A percentile compares a stretch with the other conserved stretches of the same genome.
Evolutionary conservation across 208 protist species (phyloP).

Genomic region (Leishmania lainsoni): DNA sequence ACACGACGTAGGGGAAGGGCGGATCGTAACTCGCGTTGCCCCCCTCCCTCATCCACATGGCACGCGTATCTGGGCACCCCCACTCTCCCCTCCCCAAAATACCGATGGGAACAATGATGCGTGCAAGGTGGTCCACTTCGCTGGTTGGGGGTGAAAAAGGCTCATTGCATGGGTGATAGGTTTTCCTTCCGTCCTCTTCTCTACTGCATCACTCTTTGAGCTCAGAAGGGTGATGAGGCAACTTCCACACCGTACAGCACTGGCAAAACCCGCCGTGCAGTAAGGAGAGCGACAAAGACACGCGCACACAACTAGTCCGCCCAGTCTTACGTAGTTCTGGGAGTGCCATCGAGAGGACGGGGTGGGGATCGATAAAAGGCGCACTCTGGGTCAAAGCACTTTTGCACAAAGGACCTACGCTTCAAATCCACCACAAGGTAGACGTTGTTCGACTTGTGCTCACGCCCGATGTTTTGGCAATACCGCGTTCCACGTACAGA

Average conservation of each 20-base stretch:
- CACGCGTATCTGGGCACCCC: not conserved
- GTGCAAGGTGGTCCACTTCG: not conserved
- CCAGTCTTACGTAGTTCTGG: not conserved
- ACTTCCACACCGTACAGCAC: not conserved
- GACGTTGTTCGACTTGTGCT: conserved; percentile 84
- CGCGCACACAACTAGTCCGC: not conserved
- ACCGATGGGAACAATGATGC: not conserved
- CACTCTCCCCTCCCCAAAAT: not conserved
- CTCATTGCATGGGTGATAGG: not conserved
- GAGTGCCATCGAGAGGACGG: not conserved
- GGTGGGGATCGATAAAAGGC: conserved; percentile 39
- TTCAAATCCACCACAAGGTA: conserved; percentile 69
- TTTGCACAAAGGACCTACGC: conserved; percentile 55
- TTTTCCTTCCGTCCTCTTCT: not conserved
- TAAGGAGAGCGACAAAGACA: not conserved
- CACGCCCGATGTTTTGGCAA: conserved; percentile 66
- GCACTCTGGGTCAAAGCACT: conserved; percentile 90
- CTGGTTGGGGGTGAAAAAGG: not conserved
- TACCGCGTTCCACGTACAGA: conserved; percentile 63
- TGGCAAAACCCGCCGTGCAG: not conserved
- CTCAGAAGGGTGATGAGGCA: not conserved
- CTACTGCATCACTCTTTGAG: not conserved
- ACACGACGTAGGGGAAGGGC: not conserved
- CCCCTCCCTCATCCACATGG: not conserved
- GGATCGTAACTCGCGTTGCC: not conserved